Evolutionary conservation across 2,329 filamentous ascomycete genomes (phyloP), one percentile per base, ranked within the genome.

Genomic region (Phialophora tarda): DNA sequence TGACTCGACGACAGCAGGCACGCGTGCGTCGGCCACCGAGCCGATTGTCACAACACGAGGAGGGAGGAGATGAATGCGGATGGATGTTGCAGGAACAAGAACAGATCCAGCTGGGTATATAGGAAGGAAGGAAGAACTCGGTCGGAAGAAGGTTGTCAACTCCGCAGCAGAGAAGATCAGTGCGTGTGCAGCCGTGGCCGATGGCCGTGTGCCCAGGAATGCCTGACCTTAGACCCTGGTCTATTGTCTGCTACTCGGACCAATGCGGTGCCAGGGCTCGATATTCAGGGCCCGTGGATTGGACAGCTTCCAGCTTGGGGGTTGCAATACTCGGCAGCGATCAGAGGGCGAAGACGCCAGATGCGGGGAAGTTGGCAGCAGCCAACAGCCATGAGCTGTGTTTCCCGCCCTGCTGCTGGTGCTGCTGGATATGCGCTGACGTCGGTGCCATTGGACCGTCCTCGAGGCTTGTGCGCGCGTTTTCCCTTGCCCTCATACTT

Each of bases 111-210:
- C 44, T 44, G 48, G n/a, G 38, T 47, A 50, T 28, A 21, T 59
- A 50, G 57, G 50, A 65, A 26, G 60, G 53, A 54, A 53, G 62
- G 48, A 59, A 65, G 48, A 53, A 65, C 44, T 60, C 65, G 67
- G 64, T 64, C 60, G 67, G 56, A 63, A 34, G 60, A 67, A 64
- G 64, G 55, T 59, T 51, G 58, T 64, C 65, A 58, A 64, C 65
- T 64, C 61, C 57, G 64, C 58, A 64, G 28, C 17, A 30, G 55
- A 53, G 26, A 34, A 3, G 23, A 41, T 30, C 38, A 7, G 47
- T 28, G 12, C 47, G 30, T 59, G 55, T 23, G 51, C 56, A 44
- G 64, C 57, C 58, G 62, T 65, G 38, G 57, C 32, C 59, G 41
- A 62, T 58, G 56, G 41, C 50, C 55, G 60, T 59, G 44, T 44